These are phyloP conservation scores for Viola odorata DNA, from an alignment of 345 rosid genomes.

Conservation along the genomic window DNA sequence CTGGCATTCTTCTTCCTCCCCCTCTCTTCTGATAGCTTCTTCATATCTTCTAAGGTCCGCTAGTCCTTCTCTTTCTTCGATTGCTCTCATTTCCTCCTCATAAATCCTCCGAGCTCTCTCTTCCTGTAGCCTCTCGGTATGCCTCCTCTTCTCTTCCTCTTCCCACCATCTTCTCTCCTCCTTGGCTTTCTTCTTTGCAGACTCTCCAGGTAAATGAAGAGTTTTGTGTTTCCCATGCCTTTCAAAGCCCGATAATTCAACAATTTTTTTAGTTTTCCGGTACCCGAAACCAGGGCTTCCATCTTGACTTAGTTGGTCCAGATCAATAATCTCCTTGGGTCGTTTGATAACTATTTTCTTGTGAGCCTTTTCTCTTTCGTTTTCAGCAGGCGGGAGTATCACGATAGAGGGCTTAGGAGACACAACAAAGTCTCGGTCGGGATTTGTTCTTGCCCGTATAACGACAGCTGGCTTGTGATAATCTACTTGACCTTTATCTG, in stretches of 20 bases:
- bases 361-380: conserved; percentile 58
- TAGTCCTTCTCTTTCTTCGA: conserved; percentile 60
- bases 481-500: conserved; percentile 52
- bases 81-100: conserved; percentile 39
- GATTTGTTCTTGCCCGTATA: conserved; percentile 51
- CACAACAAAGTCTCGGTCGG: conserved; percentile 54
- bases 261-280: conserved; percentile 76
- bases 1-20: conserved; percentile 76
- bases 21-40: conserved; percentile 66
- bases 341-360: conserved; percentile 76
- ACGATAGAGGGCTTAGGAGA: conserved; percentile 67
- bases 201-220: conserved; percentile 33
- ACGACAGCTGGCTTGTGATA: conserved; percentile 51
- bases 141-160: conserved; percentile 70
- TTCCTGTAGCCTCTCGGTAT: conserved; percentile 42
- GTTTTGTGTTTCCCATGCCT: conserved; percentile 41
- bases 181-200: conserved; percentile 47
- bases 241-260: conserved; percentile 66
- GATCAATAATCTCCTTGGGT: conserved; percentile 64
- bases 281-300: conserved; percentile 54
- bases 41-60: conserved; percentile 66
- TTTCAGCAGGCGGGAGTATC: conserved; percentile 71
- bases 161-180: conserved; percentile 75
- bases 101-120: conserved; percentile 38
- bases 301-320: conserved; percentile 68